phyloP scores from a whole-genome alignment of 352 stramenopile genomes.

The Pythium scleroteichum region DNA sequence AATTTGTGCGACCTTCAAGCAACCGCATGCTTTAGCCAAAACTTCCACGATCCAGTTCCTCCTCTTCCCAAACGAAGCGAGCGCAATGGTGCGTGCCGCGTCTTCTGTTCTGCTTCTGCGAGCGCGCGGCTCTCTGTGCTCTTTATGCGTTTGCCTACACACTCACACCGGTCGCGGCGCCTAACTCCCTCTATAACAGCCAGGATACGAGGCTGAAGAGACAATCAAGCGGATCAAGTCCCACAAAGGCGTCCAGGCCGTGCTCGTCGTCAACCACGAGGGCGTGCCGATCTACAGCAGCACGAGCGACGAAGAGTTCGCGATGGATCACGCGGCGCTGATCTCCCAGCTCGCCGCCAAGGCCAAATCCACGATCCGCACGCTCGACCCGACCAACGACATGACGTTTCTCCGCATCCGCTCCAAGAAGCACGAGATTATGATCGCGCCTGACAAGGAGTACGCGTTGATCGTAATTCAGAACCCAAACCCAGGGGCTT shows the following conservation, averaged over 20 bases:
- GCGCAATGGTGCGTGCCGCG: too few relatives aligned
- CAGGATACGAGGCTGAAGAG: slow-evolving; percentile 92
- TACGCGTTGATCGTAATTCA: slow-evolving; percentile 95
- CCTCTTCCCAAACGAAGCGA: too few relatives aligned
- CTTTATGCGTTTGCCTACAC: too few relatives aligned
- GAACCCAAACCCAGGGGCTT: slow-evolving; percentile 73
- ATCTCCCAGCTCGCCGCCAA: slow-evolving; percentile 91
- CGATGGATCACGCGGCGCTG: slow-evolving; percentile 81
- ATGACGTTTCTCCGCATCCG: slow-evolving; percentile 94
- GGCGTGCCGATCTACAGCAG: slow-evolving; percentile 92
- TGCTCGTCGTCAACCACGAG: slow-evolving; percentile 94
- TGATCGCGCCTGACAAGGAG: slow-evolving; percentile 93
- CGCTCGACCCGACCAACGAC: slow-evolving; percentile 90
- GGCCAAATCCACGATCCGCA: slow-evolving; percentile 89
- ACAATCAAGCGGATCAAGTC: slow-evolving; percentile 94
- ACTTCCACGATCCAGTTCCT: too few relatives aligned
- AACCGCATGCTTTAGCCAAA: too few relatives aligned
- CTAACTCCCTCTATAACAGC: slow-evolving; percentile 37
- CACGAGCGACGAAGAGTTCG: slow-evolving; percentile 88
- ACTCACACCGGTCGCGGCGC: too few relatives aligned
- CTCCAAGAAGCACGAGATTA: slow-evolving; percentile 94
- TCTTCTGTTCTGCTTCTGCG: too few relatives aligned
- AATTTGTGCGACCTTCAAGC: too few relatives aligned
- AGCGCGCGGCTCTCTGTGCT: too few relatives aligned
- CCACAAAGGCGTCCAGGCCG: slow-evolving; percentile 92